Evolutionary conservation across 306 rosid species (phyloP).

Genomic region (Hylodesmum podocarpum): DNA sequence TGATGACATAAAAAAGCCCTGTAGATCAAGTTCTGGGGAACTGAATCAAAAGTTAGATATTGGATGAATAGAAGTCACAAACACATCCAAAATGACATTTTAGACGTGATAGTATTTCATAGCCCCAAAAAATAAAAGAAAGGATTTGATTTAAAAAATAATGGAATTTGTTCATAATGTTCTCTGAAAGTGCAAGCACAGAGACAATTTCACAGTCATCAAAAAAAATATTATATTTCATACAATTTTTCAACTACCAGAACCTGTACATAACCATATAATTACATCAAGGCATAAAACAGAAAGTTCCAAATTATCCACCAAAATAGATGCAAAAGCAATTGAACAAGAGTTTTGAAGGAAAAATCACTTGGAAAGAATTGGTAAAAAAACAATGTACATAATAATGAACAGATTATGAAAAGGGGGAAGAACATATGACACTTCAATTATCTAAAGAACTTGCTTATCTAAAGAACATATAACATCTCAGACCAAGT

Average conservation of each 20-base stretch:
- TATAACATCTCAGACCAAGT: too few relatives aligned
- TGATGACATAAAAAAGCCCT: not conserved
- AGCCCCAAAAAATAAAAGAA: not conserved
- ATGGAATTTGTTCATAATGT: not conserved
- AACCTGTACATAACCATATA: slow-evolving; percentile 37
- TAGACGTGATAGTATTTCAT: not conserved
- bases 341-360: slow-evolving; percentile 10
- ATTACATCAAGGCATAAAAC: slow-evolving; percentile 23
- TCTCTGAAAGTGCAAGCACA: not conserved
- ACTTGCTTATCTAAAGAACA: too few relatives aligned
- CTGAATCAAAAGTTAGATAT: too few relatives aligned
- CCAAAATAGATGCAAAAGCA: slow-evolving; percentile 6
- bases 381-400: too few relatives aligned
- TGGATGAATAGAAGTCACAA: not conserved
- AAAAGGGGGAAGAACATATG: too few relatives aligned
- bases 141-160: not conserved
- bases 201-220: not conserved
- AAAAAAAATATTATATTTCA: not conserved
- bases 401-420: too few relatives aligned
- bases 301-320: not conserved
- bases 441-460: too few relatives aligned
- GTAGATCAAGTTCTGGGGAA: not conserved
- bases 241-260: not conserved
- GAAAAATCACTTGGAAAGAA: too few relatives aligned
- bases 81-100: not conserved